Evolutionary conservation across 495 filamentous ascomycete species (phyloP).

Genomic region (Melanomma pulvis-pyrius): DNA sequence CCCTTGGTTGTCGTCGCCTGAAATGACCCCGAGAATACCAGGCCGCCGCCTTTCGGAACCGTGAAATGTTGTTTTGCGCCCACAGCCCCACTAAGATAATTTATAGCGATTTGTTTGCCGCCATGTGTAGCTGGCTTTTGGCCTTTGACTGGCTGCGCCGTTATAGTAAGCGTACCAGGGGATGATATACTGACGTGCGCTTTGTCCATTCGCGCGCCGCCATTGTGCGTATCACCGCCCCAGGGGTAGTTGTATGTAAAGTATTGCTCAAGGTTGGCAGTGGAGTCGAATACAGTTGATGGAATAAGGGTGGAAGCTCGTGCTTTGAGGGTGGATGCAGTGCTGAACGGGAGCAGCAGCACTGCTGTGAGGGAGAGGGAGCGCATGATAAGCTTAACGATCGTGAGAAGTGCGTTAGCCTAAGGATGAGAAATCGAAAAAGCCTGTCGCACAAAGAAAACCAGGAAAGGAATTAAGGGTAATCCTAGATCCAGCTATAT

Average conservation of each 20-base stretch:
- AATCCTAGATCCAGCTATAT: background rate
- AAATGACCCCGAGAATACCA: constrained; percentile 58
- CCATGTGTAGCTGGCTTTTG: constrained; percentile 44
- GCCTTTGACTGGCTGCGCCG: constrained; percentile 51
- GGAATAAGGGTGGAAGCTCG: constrained; percentile 53
- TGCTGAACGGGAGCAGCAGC: constrained; percentile 6
- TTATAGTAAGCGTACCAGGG: constrained; percentile 50
- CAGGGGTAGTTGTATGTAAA: constrained; percentile 57
- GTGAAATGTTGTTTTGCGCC: constrained; percentile 48
- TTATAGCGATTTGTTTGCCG: constrained; percentile 55
- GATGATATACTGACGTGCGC: constrained; percentile 39
- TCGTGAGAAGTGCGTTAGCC: background rate
- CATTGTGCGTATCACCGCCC: constrained; percentile 55
- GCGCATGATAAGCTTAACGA: background rate
- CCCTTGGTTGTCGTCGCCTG: constrained; percentile 55
- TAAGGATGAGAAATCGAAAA: background rate
- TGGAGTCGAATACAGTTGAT: constrained; percentile 56
- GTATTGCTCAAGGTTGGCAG: constrained; percentile 53
- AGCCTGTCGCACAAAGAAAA: background rate
- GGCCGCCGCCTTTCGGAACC: constrained; percentile 51
- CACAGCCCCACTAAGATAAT: constrained; percentile 58
- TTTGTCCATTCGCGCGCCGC: constrained; percentile 58
- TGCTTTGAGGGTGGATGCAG: background rate
- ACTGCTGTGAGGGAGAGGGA: background rate
- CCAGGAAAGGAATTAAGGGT: background rate